A percentile compares a stretch with the other conserved stretches of the same genome.
Conservation (phyloP, 2,329 filamentous ascomycete genomes). For the Exutisphaerella laricina region DNA sequence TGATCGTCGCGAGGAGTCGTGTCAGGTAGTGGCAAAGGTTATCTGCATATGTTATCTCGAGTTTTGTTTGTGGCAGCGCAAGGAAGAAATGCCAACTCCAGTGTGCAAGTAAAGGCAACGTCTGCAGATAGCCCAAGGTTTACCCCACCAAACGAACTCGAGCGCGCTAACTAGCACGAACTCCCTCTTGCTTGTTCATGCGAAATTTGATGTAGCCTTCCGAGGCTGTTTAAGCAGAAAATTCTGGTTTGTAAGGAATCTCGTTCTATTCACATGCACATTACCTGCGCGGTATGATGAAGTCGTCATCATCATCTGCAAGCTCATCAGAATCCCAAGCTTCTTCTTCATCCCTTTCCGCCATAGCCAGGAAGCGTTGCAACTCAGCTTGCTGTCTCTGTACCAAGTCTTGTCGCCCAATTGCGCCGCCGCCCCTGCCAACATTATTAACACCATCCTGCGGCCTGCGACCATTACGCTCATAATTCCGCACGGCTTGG, state of each 20-base stretch:
- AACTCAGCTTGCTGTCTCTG: conserved; percentile 34
- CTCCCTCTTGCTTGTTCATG: too few relatives aligned
- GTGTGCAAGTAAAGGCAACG: too few relatives aligned
- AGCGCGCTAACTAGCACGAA: too few relatives aligned
- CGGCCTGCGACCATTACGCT: conserved; percentile 14
- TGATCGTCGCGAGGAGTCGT: too few relatives aligned
- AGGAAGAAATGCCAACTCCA: too few relatives aligned
- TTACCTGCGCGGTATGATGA: conserved; percentile 20
- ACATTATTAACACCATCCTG: conserved; percentile 8
- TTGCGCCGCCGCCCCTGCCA: conserved; percentile 6
- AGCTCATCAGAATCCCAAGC: conserved; percentile 57
- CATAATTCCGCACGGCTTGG: conserved; percentile 19
- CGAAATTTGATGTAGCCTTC: too few relatives aligned
- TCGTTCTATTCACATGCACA: conserved; percentile 4
- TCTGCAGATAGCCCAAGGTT: too few relatives aligned
- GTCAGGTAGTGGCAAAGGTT: too few relatives aligned
- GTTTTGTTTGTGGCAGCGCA: too few relatives aligned
- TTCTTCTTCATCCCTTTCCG: conserved; percentile 50
- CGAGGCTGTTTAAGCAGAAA: too few relatives aligned
- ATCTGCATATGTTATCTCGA: too few relatives aligned
- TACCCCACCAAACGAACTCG: too few relatives aligned
- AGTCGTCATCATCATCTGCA: conserved; percentile 35
- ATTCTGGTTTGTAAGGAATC: conserved; percentile 3
- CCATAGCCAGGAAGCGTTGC: conserved; percentile 49
- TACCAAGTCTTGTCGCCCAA: conserved; percentile 12